Percentiles rank a stretch among this genome's conserved stretches.
These are phyloP conservation scores for Cucumis melo DNA, from an alignment of 306 rosid species.

Conservation along the genomic window DNA sequence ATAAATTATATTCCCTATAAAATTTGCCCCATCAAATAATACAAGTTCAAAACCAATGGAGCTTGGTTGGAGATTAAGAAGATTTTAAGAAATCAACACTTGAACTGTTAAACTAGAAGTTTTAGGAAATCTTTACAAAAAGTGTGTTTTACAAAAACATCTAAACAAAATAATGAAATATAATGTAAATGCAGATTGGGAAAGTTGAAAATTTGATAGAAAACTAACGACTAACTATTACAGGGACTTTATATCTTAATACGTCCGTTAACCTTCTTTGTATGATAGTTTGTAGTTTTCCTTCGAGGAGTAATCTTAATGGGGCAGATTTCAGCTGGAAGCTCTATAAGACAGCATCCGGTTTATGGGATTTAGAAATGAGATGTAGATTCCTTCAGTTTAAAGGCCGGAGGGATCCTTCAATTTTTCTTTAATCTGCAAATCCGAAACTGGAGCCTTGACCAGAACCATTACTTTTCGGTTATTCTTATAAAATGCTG, in stretches of 20 bases:
- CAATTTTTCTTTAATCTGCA: neutral
- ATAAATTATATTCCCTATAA: neutral
- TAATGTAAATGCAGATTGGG: neutral
- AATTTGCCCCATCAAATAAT: neutral
- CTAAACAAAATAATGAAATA: neutral
- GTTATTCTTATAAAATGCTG: neutral
- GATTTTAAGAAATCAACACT: neutral
- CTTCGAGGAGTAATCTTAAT: neutral
- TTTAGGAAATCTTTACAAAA: neutral
- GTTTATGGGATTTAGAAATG: neutral
- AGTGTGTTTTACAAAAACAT: neutral
- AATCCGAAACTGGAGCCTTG: neutral
- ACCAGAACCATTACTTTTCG: neutral
- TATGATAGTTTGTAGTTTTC: neutral
- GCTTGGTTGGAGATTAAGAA: neutral
- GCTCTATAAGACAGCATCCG: neutral
- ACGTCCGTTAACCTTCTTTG: neutral
- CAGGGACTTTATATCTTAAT: neutral
- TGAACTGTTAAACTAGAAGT: neutral
- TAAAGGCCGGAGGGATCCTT: neutral
- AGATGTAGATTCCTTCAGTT: neutral
- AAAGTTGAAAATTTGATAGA: neutral
- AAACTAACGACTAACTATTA: neutral
- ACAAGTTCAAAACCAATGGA: neutral
- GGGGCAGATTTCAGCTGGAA: neutral